phyloP scores from a whole-genome alignment of 306 rosid species.

The Cucurbita pepo region DNA sequence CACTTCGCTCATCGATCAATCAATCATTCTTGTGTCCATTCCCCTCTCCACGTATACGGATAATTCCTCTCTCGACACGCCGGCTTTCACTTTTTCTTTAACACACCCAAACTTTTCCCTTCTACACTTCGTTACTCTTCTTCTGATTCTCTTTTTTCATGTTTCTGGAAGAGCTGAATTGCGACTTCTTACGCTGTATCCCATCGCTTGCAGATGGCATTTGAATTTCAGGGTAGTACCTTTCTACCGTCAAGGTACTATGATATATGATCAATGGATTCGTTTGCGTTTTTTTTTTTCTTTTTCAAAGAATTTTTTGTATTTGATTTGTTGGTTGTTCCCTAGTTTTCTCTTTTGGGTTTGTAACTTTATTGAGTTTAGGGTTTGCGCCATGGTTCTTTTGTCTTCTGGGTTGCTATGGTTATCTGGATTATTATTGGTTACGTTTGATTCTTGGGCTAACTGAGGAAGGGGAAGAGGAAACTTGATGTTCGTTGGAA shows the following conservation, averaged over 20 bases:
- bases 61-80: slow-evolving; percentile 22
- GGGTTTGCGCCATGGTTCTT: neutral
- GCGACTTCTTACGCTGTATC: neutral
- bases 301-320: neutral
- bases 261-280: neutral
- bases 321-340: neutral
- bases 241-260: slow-evolving; percentile 48
- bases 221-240: slow-evolving; percentile 32
- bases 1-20: neutral
- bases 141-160: slow-evolving; percentile 1
- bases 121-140: neutral
- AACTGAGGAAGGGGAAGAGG: neutral
- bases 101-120: neutral
- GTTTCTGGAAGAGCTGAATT: neutral
- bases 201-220: slow-evolving; percentile 31
- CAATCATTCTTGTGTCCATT: slow-evolving; percentile 14
- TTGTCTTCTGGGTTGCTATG: neutral
- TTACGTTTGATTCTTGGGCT: neutral
- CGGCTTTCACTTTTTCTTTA: neutral
- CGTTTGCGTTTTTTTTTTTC: neutral
- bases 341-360: neutral
- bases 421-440: neutral
- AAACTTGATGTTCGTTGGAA: neutral
- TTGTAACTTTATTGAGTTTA: neutral
- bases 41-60: slow-evolving; percentile 35